phyloP scores from a whole-genome alignment of 2,329 filamentous ascomycete genomes.

The Penicillium paneum region DNA sequence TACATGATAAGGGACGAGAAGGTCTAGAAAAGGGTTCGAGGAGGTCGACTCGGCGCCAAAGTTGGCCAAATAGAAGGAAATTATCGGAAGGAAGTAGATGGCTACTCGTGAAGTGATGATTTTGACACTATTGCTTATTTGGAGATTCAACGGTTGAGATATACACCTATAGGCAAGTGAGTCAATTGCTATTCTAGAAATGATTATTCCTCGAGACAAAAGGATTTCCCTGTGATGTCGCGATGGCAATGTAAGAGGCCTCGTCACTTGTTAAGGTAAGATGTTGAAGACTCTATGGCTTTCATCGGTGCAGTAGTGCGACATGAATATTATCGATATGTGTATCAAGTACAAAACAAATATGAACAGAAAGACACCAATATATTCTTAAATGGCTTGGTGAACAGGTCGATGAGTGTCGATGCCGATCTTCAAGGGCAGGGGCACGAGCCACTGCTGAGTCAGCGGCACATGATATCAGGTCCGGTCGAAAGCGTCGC shows the following conservation, averaged over 20 bases:
- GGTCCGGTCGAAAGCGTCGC: slow-evolving; percentile 24
- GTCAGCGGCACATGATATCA: slow-evolving; percentile 31
- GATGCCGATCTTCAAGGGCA: neutral
- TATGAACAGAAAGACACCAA: neutral
- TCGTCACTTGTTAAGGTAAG: neutral
- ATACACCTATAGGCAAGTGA: neutral
- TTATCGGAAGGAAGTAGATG: neutral
- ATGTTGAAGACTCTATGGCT: neutral
- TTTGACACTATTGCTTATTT: neutral
- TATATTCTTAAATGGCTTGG: no score
- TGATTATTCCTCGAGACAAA: no score
- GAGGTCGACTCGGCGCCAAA: neutral
- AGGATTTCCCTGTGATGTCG: neutral
- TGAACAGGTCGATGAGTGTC: neutral
- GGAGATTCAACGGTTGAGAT: neutral
- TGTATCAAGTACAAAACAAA: neutral
- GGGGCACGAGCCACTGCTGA: slow-evolving; percentile 16
- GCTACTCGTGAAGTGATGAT: neutral
- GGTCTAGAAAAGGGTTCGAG: neutral
- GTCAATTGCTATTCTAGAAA: neutral
- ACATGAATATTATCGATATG: neutral
- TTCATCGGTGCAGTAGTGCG: neutral
- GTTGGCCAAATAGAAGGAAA: neutral
- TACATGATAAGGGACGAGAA: neutral
- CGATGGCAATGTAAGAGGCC: neutral